Base-by-base conservation (phyloP, 1,284 basidiomycete genomes). In the Ustilago nuda region DNA sequence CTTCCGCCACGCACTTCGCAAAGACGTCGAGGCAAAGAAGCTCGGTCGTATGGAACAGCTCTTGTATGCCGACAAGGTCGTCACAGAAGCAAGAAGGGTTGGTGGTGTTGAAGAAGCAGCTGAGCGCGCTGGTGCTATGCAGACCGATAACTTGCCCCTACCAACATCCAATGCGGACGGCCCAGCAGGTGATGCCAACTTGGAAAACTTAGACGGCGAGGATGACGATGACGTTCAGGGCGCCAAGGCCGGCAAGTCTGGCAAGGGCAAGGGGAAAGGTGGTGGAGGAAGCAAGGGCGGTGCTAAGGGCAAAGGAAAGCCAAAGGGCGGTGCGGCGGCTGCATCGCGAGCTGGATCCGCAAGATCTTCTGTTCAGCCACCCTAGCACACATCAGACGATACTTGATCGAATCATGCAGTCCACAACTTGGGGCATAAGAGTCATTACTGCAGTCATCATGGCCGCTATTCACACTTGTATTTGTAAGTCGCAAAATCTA, bases 31-130 rank as follows among this genome's bases (percentile, higher is more conserved):
- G 30, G 66, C 69, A 17, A 85, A 85, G 56, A 82, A 84, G 58
- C 73, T 82, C 8, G 79, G 73, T 3, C 71, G 84, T 61, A 64
- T 84, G 61, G 83, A 85, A 58, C 83, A 85, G 74, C 72, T 85
- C 19, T 55, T 85, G n/a, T 85, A 83, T 48, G 72, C 83, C 3
- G 84, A 85, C 57, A 82, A 80, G 56, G 79, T 82, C 53, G 83
- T 85, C 52, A 81, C 72, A 15, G 81, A 82, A 56, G 83, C 84
- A 8, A 77, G 79, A 35, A 75, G 80, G 33, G 80, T 80, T 0
- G 80, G 80, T 13, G 80, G 80, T 57, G 77, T 82, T 12, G 80
- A 82, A 59, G 79, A 82, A 36, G 80, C 80, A 2, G 80, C 80
- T 19, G 76, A 78, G 55, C 76, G 70, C 13, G 76, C 80, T 1